phyloP scores from a whole-genome alignment of 176 grass and related monocot species.

The Avena insularis region DNA sequence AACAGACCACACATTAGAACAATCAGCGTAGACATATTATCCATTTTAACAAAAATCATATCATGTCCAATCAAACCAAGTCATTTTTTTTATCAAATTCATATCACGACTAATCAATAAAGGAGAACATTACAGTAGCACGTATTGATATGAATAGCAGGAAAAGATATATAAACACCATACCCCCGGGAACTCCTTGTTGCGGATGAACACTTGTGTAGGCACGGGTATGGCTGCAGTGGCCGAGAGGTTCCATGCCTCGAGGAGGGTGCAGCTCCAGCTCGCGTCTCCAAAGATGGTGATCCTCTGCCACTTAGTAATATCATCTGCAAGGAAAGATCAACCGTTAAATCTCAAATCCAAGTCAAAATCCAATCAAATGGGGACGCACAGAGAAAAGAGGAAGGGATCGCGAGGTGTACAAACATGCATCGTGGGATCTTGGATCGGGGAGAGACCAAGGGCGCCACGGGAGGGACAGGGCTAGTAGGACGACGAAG shows the following conservation, averaged over 20 bases:
- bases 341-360: background rate
- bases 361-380: constrained; percentile 25
- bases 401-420: background rate
- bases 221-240: constrained; percentile 74
- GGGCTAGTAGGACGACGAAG: too few relatives aligned
- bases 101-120: background rate
- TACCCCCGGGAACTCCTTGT: constrained; percentile 96
- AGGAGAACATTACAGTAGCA: background rate
- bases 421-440: constrained; percentile 66
- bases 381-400: background rate
- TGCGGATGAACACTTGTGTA: constrained; percentile 70
- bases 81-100: background rate
- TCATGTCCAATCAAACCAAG: background rate
- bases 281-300: constrained; percentile 68
- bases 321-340: constrained; percentile 59
- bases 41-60: background rate
- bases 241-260: constrained; percentile 78
- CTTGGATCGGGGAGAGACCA: too few relatives aligned
- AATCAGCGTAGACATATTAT: background rate
- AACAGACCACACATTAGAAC: background rate
- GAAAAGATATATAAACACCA: background rate
- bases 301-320: constrained; percentile 97
- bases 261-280: constrained; percentile 66
- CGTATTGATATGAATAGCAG: background rate
- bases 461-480: too few relatives aligned